phyloP scores from a whole-genome alignment of 345 rosid species.

The Draba incana region DNA sequence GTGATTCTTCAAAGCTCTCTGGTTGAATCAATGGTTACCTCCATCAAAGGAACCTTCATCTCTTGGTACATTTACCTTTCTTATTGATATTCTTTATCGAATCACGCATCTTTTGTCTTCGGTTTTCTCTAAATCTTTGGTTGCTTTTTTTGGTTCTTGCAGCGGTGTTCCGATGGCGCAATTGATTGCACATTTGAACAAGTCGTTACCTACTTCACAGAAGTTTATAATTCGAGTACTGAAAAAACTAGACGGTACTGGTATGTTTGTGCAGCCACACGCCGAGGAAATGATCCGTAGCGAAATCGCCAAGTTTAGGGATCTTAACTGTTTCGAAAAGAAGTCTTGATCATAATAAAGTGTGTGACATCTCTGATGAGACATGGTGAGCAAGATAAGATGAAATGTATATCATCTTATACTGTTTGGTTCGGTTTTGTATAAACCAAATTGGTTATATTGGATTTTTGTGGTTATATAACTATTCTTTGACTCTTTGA shows the following conservation, averaged over 20 bases:
- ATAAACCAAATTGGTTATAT: too few relatives aligned
- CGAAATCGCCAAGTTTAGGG: conserved; percentile 13
- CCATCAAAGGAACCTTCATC: too few relatives aligned
- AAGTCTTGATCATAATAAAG: background rate
- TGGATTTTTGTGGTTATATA: conserved; percentile 9
- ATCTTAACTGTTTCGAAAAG: conserved; percentile 16
- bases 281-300: conserved; percentile 19
- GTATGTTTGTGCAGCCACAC: conserved; percentile 31
- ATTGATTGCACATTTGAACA: conserved; percentile 23
- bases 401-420: background rate
- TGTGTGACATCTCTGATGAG: conserved; percentile 14
- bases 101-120: background rate
- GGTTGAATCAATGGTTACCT: conserved; percentile 32
- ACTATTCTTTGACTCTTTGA: background rate
- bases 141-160: too few relatives aligned
- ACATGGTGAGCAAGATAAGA: conserved; percentile 10
- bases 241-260: conserved; percentile 25
- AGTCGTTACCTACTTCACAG: conserved; percentile 13
- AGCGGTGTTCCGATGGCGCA: conserved; percentile 31
- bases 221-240: conserved; percentile 19
- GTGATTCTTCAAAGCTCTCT: background rate
- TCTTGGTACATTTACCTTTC: conserved; percentile 10
- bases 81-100: background rate
- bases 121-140: background rate
- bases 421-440: too few relatives aligned